Percentiles rank a stretch among this genome's conserved stretches.
These are phyloP conservation scores for Linanthus parryae DNA, from an alignment of 148 eudicot species.

Conservation along the genomic window DNA sequence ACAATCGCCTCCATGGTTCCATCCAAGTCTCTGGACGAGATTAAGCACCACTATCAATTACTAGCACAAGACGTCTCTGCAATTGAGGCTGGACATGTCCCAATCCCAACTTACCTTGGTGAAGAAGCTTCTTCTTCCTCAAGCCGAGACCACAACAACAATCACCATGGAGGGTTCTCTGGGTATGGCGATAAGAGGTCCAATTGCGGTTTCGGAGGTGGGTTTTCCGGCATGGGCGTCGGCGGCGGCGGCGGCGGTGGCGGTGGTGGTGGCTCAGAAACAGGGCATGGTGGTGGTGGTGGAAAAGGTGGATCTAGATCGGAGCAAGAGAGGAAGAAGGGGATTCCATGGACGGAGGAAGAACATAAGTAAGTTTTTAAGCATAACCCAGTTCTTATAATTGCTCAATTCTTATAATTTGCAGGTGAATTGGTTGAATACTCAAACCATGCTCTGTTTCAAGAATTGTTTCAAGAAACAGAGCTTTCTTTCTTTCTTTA, in stretches of 20 bases:
- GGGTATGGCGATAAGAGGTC: constrained; percentile 15
- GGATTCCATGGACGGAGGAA: constrained; percentile 94
- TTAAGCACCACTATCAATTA: constrained; percentile 52
- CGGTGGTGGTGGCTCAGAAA: too few species aligned
- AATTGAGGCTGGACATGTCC: constrained; percentile 61
- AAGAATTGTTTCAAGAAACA: too few species aligned
- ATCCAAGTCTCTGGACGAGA: constrained; percentile 42
- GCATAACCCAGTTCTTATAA: not conserved
- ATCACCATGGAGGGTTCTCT: too few species aligned
- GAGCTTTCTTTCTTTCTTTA: too few species aligned
- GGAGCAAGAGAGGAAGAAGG: constrained; percentile 76
- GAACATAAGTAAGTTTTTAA: constrained; percentile 54
- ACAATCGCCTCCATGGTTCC: constrained; percentile 56
- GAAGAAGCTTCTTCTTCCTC: constrained; percentile 36
- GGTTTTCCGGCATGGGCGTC: constrained; percentile 34
- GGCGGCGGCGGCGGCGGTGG: too few species aligned
- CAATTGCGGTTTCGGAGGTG: constrained; percentile 25
- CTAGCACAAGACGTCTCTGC: constrained; percentile 62
- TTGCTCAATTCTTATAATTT: not conserved
- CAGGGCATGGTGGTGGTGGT: constrained; percentile 27
- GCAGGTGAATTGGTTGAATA: not conserved
- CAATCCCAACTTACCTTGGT: constrained; percentile 51
- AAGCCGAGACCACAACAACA: not conserved
- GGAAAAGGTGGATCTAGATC: constrained; percentile 45
- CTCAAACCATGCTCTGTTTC: too few species aligned